phyloP scores from a whole-genome alignment of 2,329 filamentous ascomycete genomes.

The Herpotrichia juniperi region DNA sequence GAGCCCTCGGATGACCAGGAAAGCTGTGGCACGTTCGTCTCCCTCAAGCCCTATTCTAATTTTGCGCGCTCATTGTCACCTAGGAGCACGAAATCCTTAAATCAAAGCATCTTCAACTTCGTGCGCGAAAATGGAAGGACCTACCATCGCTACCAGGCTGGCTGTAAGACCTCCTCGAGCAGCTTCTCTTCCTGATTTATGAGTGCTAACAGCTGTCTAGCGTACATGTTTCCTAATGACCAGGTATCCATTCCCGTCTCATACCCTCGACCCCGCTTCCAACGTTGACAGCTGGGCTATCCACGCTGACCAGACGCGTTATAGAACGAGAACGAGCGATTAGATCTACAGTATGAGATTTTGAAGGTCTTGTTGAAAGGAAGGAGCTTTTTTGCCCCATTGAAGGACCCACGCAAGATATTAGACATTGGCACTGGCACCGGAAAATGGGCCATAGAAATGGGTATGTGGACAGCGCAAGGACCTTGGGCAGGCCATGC shows the following conservation, averaged over 20 bases:
- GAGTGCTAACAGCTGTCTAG: conserved; percentile 33
- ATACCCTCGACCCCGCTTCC: conserved; percentile 4
- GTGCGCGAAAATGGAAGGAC: conserved; percentile 49
- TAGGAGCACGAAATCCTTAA: conserved; percentile 47
- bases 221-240: conserved; percentile 48
- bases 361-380: conserved; percentile 43
- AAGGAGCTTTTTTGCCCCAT: conserved; percentile 45
- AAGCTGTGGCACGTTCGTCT: conserved; percentile 41
- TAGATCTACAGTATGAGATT: conserved; percentile 47
- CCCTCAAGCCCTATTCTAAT: conserved; percentile 6
- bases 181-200: not conserved
- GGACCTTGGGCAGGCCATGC: conserved; percentile 3
- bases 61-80: conserved; percentile 20
- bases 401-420: conserved; percentile 44
- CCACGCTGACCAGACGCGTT: conserved; percentile 15
- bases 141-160: conserved; percentile 47
- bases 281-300: not conserved
- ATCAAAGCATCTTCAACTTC: conserved; percentile 46
- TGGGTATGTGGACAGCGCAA: conserved; percentile 38
- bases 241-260: conserved; percentile 27
- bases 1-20: conserved; percentile 37
- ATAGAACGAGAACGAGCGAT: conserved; percentile 45
- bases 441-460: conserved; percentile 50
- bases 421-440: conserved; percentile 52
- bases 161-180: conserved; percentile 35